Evolutionary conservation across 768 basidiomycete species (phyloP), one percentile per base, ranked within the genome.

Genomic region (Sporobolomyces roseus): DNA sequence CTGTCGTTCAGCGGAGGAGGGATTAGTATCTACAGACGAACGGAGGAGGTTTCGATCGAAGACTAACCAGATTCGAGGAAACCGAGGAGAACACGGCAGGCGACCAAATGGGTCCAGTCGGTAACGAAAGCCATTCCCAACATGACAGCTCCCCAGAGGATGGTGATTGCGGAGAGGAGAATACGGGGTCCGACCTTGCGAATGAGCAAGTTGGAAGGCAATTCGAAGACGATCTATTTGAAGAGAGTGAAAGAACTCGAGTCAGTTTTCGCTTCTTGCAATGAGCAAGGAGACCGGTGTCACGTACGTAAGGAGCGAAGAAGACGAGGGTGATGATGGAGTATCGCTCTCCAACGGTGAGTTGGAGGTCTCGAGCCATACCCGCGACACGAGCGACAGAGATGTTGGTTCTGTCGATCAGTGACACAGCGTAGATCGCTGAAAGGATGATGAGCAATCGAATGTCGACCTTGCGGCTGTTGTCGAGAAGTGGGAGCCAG

Each of bases 331-430:
- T 63, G 29, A 63, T 63, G 51, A 63, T 54, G 51, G 72, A 73
- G 73, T 78, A 78, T 27, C 78, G 76, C 48, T 78, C 76, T 32
- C 75, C 75, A n/a, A 78, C 63, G 4, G 53, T 68, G 14, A 77
- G 61, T 32, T 75, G 7, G 5, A 77, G 72, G 23, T 41, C 67
- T 0, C 13, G 16, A 19, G 38, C 67, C 55, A 58, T 58, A 23
- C 54, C 54, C 19, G 58, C 58, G 29, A 65, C 56, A 7, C 65
- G 70, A 25, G 59, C 64, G 9, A 55, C 66, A 1, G 59, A 58
- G 43, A 73, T 69, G 61, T 73, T 73, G 45, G 72, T 65, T 17
- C 66, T 48, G 61, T 67, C 64, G 65, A 66, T 71, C 46, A 71
- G 61, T 4, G 56, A 61, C 38, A 71, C 61, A 48, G 61, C 56